These are phyloP conservation scores for Athelia psychrophila DNA, from an alignment of 1,284 basidiomycete genomes.

Conservation along the genomic window DNA sequence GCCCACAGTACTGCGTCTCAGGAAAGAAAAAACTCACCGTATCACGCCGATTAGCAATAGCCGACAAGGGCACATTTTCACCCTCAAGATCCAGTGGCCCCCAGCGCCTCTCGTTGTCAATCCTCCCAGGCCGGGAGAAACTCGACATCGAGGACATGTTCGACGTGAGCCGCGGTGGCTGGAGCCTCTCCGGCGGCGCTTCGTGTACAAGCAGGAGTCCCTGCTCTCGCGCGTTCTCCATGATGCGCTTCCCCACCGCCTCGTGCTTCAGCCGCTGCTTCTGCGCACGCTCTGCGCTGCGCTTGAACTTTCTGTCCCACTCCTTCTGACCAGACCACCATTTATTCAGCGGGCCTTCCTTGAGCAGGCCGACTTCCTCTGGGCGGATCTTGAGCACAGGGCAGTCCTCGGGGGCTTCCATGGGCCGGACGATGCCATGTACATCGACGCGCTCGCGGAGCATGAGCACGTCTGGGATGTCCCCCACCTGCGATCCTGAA, in stretches of 20 bases:
- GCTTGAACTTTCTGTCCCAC: conserved; percentile 54
- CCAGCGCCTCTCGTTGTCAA: conserved; percentile 44
- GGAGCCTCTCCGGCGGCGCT: not conserved
- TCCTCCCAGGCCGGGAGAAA: conserved; percentile 16
- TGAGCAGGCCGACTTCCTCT: conserved; percentile 66
- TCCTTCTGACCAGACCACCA: conserved; percentile 57
- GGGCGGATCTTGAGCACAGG: conserved; percentile 52
- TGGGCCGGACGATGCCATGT: conserved; percentile 59
- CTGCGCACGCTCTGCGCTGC: conserved; percentile 35
- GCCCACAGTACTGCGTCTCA: not conserved
- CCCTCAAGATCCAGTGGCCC: conserved; percentile 56
- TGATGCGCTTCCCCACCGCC: conserved; percentile 36
- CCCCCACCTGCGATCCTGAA: conserved; percentile 12
- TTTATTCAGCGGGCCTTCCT: conserved; percentile 53
- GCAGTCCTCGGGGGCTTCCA: conserved; percentile 66
- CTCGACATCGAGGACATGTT: not conserved
- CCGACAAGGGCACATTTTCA: conserved; percentile 59
- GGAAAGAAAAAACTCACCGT: conserved; percentile 32
- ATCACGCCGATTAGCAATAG: conserved; percentile 61
- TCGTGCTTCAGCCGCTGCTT: conserved; percentile 37
- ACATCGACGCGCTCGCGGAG: conserved; percentile 81
- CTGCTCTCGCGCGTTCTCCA: conserved; percentile 44
- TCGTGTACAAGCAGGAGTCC: conserved; percentile 34
- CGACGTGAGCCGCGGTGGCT: not conserved
- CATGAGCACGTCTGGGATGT: conserved; percentile 35